Evolutionary conservation across 768 basidiomycete genomes (phyloP).

Genomic region (Mrakia gelida): DNA sequence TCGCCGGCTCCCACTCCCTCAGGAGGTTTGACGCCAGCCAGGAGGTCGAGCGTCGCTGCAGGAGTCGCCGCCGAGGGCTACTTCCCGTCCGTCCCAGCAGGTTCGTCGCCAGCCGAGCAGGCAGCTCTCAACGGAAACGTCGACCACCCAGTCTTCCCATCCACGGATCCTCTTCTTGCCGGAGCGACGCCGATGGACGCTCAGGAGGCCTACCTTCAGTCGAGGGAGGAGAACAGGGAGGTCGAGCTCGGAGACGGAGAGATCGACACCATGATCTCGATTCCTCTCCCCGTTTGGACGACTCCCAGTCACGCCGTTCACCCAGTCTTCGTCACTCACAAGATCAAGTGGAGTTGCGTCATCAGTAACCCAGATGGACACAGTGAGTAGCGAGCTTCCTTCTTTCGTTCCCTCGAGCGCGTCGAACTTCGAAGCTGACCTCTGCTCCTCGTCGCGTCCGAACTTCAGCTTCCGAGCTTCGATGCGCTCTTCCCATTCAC

Average conservation of each 20-base stretch:
- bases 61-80: constrained; percentile 13
- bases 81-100: constrained; percentile 16
- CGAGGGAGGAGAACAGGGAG: constrained; percentile 39
- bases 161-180: background rate
- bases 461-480: constrained; percentile 65
- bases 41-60: background rate
- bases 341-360: constrained; percentile 60
- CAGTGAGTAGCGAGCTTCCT: constrained; percentile 38
- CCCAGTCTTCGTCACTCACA: constrained; percentile 69
- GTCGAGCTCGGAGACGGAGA: constrained; percentile 46
- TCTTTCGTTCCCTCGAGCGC: background rate
- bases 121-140: constrained; percentile 4
- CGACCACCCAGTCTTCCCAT: background rate
- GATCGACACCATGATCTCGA: constrained; percentile 56
- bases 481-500: constrained; percentile 84
- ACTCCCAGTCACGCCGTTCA: constrained; percentile 51
- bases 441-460: background rate
- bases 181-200: constrained; percentile 24
- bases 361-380: constrained; percentile 87
- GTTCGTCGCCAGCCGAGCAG: constrained; percentile 4
- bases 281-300: constrained; percentile 57
- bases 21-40: background rate
- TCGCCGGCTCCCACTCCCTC: constrained; percentile 4
- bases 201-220: constrained; percentile 32
- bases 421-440: background rate